Evolutionary conservation across 257 asterid genomes (phyloP), one percentile per base, ranked within the genome.

Genomic region (Ocimum tenuiflorum): DNA sequence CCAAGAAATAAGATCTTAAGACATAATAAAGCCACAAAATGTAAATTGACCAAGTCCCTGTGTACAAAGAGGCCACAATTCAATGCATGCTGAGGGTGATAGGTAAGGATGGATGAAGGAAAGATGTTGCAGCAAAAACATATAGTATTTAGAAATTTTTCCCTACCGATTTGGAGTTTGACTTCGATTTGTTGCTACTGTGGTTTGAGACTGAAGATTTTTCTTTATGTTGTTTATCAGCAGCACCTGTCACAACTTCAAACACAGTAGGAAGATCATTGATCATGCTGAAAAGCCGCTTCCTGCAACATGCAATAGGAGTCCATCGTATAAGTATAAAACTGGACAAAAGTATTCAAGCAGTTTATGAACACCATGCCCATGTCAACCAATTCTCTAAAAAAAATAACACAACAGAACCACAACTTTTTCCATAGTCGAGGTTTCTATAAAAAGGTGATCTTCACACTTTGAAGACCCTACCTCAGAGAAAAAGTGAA

Each of bases 261-360:
- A 74, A 84, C 31, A 88, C 78, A 6, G 91, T 84, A 29, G 94
- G 95, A 8, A 82, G 70, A 39, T 86, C 91, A 60, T 86, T 88
- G 65, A 88, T 84, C 96, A 88, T 74, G 79, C 82, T 86, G 69
- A 88, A 88, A 67, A 88, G 96, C 76, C 86, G 81, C 77, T 77
- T 88, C 83, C 96, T 88, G 80, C 42, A 57, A 27, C 59, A 71
- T 42, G 31, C 59, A 62, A 65, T 20, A 9, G 18, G 15, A 57
- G 15, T 8, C 36, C 60, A 64, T 72, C 10, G 57, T 4, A 61
- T 9, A 12, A 23, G 43, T 50, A 48, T 35, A 23, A 48, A 49
- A 49, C 47, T 41, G 45, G 57, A 61, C 50, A 52, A 52, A 24
- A 0, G 19, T 4, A 13, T 12, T 52, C 50, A 57, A 4, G 46